Percentiles rank a stretch among this genome's conserved stretches.
These are phyloP conservation scores for Trebouxia sp. DNA, from an alignment of 139 green algal genomes.

Conservation along the genomic window DNA sequence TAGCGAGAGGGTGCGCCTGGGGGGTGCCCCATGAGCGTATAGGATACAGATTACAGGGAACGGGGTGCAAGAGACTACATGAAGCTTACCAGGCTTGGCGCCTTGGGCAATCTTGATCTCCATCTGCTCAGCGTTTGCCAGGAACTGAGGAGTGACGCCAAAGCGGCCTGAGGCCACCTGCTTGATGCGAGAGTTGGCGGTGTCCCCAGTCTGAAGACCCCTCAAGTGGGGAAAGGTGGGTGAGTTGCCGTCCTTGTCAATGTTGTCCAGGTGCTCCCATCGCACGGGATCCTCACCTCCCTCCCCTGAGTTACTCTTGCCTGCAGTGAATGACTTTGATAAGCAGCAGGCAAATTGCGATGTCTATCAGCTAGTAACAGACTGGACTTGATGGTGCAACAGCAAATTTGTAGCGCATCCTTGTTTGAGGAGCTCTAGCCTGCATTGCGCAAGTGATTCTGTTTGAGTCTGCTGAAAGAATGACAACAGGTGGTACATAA, in stretches of 20 bases:
- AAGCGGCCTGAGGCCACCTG: slow-evolving; percentile 96
- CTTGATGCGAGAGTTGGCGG: slow-evolving; percentile 95
- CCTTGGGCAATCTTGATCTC: slow-evolving; percentile 99
- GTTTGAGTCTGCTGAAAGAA: no score
- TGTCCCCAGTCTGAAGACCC: slow-evolving; percentile 93
- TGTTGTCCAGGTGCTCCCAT: slow-evolving; percentile 76
- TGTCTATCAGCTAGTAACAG: neutral
- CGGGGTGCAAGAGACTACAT: no score
- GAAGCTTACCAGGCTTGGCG: slow-evolving; percentile 69
- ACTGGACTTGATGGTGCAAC: no score
- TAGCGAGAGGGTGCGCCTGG: no score
- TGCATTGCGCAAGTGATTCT: no score
- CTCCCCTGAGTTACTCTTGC: slow-evolving; percentile 90
- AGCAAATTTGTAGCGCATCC: no score
- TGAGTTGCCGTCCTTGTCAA: slow-evolving; percentile 74
- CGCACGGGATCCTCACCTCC: slow-evolving; percentile 94
- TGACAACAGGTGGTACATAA: no score
- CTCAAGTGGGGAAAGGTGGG: slow-evolving; percentile 86
- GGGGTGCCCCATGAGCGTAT: no score
- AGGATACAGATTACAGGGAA: no score
- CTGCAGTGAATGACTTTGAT: slow-evolving; percentile 9
- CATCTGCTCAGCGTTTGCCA: slow-evolving; percentile 97
- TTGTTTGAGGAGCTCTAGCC: no score
- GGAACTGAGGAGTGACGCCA: slow-evolving; percentile 96
- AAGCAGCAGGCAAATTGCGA: neutral